A percentile compares a stretch with the other conserved stretches of the same genome.
Evolutionary conservation across 2,329 filamentous ascomycete genomes (phyloP).

Genomic region (Aspergillus sp.): DNA sequence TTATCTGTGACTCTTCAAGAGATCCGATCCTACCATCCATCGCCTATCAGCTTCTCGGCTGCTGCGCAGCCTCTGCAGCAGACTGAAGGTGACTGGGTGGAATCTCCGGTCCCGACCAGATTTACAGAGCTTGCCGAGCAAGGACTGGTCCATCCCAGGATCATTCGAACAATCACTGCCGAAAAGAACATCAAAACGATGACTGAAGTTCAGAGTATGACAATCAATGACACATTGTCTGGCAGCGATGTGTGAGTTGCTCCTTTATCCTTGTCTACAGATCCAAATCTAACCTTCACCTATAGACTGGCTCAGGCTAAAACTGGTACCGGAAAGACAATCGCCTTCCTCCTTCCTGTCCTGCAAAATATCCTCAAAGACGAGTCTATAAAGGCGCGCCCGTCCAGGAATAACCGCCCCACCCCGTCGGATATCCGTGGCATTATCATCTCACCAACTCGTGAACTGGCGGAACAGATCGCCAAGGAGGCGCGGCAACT

Average conservation of each 20-base stretch:
- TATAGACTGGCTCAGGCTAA: conserved; percentile 86
- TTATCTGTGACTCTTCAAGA: conserved; percentile 16
- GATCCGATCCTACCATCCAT: conserved; percentile 29
- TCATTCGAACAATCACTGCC: conserved; percentile 67
- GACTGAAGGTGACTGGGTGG: conserved; percentile 1
- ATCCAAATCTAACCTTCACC: conserved; percentile 18
- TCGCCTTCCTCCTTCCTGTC: conserved; percentile 86
- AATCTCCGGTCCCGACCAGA: conserved; percentile 30
- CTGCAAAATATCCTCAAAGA: conserved; percentile 75
- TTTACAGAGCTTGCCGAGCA: conserved; percentile 40
- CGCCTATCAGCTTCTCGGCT: conserved; percentile 25
- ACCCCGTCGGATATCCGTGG: conserved; percentile 53
- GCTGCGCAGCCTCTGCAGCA: conserved; percentile 8
- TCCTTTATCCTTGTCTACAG: not conserved
- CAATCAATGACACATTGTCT: conserved; percentile 75
- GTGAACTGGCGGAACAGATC: conserved; percentile 65
- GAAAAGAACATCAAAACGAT: conserved; percentile 78
- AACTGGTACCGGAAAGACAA: conserved; percentile 94
- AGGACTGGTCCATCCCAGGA: conserved; percentile 57
- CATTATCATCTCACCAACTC: conserved; percentile 62
- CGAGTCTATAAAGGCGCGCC: conserved; percentile 52
- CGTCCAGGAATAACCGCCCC: conserved; percentile 2
- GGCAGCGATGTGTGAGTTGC: conserved; percentile 75
- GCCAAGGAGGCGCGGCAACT: conserved; percentile 71
- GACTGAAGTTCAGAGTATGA: conserved; percentile 88